These are phyloP conservation scores for Fonsecaea monophora DNA, from an alignment of 2,329 filamentous ascomycete genomes.

Conservation along the genomic window DNA sequence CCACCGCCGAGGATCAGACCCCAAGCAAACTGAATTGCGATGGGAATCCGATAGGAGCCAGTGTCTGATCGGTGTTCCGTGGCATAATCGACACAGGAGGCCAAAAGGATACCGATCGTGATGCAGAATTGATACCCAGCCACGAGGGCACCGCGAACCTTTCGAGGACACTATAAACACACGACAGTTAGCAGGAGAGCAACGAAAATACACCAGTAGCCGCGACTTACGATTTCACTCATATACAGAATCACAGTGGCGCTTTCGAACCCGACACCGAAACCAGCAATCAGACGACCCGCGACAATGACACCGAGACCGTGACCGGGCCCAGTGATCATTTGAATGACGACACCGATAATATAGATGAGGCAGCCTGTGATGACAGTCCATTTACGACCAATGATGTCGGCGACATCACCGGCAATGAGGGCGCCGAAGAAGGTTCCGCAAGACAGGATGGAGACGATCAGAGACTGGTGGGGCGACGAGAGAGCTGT, in stretches of 20 bases:
- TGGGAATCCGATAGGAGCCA: slow-evolving; percentile 79
- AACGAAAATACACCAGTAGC: slow-evolving; percentile 13
- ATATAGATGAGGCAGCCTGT: slow-evolving; percentile 74
- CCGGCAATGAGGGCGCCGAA: slow-evolving; percentile 78
- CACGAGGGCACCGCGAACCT: slow-evolving; percentile 73
- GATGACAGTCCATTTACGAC: slow-evolving; percentile 74
- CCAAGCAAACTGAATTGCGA: slow-evolving; percentile 81
- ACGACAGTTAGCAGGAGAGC: slow-evolving; percentile 38
- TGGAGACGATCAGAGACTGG: slow-evolving; percentile 73
- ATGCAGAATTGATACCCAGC: slow-evolving; percentile 85
- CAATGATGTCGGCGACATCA: slow-evolving; percentile 76
- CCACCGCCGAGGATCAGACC: slow-evolving; percentile 73
- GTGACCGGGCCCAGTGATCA: slow-evolving; percentile 52
- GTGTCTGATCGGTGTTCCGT: slow-evolving; percentile 68
- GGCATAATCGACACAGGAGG: slow-evolving; percentile 75
- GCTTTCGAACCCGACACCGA: slow-evolving; percentile 82
- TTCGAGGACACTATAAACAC: slow-evolving; percentile 62
- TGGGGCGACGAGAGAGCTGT: slow-evolving; percentile 53
- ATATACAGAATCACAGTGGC: slow-evolving; percentile 86
- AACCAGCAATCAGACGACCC: slow-evolving; percentile 76
- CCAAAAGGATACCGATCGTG: slow-evolving; percentile 78
- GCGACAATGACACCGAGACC: slow-evolving; percentile 68
- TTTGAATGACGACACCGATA: slow-evolving; percentile 72
- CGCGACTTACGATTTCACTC: slow-evolving; percentile 69
- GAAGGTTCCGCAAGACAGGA: slow-evolving; percentile 79